Evolutionary conservation across 306 rosid genomes (phyloP).

Genomic region (Dalbergia oliveri): DNA sequence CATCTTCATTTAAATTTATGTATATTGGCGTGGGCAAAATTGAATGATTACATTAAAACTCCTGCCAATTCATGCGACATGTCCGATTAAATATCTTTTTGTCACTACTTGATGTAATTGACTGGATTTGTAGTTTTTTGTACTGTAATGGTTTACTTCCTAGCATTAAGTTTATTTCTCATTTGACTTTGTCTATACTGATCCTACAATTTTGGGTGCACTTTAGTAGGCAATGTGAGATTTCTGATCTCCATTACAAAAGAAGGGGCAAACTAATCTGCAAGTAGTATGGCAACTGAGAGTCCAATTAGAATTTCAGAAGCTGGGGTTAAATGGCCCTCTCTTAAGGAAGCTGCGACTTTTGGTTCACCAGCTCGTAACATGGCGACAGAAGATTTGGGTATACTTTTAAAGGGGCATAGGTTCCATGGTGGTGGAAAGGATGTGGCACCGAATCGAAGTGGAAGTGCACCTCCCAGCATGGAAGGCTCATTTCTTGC

Average conservation of each 20-base stretch:
- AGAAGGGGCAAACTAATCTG: conserved; percentile 38
- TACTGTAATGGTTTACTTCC: background rate
- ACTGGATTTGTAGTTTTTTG: background rate
- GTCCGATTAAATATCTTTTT: conserved; percentile 27
- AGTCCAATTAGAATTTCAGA: conserved; percentile 75
- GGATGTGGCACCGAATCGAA: conserved; percentile 63
- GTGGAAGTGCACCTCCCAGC: conserved; percentile 84
- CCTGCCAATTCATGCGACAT: conserved; percentile 1
- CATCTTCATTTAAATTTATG: conserved; percentile 15
- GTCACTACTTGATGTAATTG: conserved; percentile 22
- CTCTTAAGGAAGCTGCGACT: conserved; percentile 58
- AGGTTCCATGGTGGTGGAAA: conserved; percentile 54
- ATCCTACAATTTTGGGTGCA: conserved; percentile 32
- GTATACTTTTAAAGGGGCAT: conserved; percentile 62
- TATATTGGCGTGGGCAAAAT: conserved; percentile 14
- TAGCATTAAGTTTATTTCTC: background rate
- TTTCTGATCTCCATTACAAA: conserved; percentile 36
- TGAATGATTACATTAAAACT: background rate
- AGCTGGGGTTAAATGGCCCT: conserved; percentile 73
- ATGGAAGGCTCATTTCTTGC: conserved; percentile 78
- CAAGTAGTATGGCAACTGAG: conserved; percentile 66
- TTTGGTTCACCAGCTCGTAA: conserved; percentile 52
- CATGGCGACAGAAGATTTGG: conserved; percentile 66
- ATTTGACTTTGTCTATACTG: conserved; percentile 1
- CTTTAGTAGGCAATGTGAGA: conserved; percentile 49